These are phyloP conservation scores for Myriosclerotinia curreyana DNA, from an alignment of 2,329 filamentous ascomycete genomes.

Conservation along the genomic window DNA sequence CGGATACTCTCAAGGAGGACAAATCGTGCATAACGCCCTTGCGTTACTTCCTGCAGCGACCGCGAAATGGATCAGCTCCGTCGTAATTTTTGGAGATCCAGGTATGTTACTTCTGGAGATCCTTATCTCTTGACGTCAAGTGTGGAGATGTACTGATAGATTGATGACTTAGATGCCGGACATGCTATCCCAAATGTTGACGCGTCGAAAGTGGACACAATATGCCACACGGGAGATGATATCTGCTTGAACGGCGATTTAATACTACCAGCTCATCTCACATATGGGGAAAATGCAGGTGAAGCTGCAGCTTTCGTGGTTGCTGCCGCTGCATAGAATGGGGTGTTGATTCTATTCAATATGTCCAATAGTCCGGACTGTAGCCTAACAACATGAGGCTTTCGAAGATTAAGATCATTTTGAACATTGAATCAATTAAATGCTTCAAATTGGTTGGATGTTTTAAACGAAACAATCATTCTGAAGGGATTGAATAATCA, in stretches of 20 bases:
- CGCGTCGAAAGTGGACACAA: slow-evolving; percentile 41
- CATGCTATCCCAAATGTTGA: slow-evolving; percentile 31
- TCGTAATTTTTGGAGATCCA: slow-evolving; percentile 46
- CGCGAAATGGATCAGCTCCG: slow-evolving; percentile 40
- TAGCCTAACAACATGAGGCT: too few species aligned
- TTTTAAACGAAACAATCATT: too few species aligned
- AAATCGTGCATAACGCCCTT: slow-evolving; percentile 45
- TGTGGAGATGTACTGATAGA: neutral
- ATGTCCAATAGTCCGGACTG: too few species aligned
- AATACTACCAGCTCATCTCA: slow-evolving; percentile 43
- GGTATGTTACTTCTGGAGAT: slow-evolving; percentile 29
- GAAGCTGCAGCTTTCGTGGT: slow-evolving; percentile 42
- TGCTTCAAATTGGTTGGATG: too few species aligned
- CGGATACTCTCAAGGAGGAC: slow-evolving; percentile 46
- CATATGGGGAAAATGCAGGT: slow-evolving; percentile 41
- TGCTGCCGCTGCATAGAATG: slow-evolving; percentile 1
- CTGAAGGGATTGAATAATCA: neutral
- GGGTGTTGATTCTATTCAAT: too few species aligned
- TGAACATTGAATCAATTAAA: too few species aligned
- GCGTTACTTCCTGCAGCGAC: slow-evolving; percentile 36
- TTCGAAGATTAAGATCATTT: too few species aligned
- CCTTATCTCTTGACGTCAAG: neutral
- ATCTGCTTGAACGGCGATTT: slow-evolving; percentile 49
- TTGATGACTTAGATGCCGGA: slow-evolving; percentile 25
- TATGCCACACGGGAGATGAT: slow-evolving; percentile 50